Evolutionary conservation across 108 stramenopile species (phyloP), one percentile per base, ranked within the genome.

Genomic region (Nitzschia putrida): DNA sequence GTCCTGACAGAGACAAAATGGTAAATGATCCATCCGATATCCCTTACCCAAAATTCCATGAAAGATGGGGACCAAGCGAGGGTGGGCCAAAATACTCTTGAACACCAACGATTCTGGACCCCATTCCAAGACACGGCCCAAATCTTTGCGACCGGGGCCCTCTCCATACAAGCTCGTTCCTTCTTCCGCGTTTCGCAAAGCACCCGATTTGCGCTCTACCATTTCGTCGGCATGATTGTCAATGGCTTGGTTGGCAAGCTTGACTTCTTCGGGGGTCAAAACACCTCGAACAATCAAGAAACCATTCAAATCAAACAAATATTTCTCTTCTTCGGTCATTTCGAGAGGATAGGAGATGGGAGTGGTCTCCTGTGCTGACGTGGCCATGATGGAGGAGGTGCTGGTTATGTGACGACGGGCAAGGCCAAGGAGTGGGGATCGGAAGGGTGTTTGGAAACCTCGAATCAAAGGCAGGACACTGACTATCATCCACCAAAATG

Each of bases 271-370:
- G 0, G 82, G 71, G 0, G 93, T 69, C n/a, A 96, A 79, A 7
- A 94, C 95, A 56, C 83, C 81, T 16, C 86, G 84, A 0, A 96
- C 73, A 6, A 96, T 80, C 49, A 96, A 56, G 73, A 80, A 96
- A 16, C 95, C 95, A 68, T 96, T 94, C 54, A 96, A 78, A 71
- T 96, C 95, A 67, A 96, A 96, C 23, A 94, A 81, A 77, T 97
- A 97, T 47, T 85, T 82, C 49, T 92, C 89, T 18, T 86, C 89
- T 37, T 94, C 93, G 1, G 86, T 71, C 88, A 93, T 93, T 79
- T 87, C 81, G 29, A 52, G 66, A 21, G 81, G 81, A 55, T 69
- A 69, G 29, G 29, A 34, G 29, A n/a, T n/a, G n/a, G n/a, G n/a
- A n/a, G 29, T 34, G 29, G 29, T 34, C 29, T 34, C 3, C 29